Conservation (phyloP, 2,329 filamentous ascomycete species). For the Nemania sp. region DNA sequence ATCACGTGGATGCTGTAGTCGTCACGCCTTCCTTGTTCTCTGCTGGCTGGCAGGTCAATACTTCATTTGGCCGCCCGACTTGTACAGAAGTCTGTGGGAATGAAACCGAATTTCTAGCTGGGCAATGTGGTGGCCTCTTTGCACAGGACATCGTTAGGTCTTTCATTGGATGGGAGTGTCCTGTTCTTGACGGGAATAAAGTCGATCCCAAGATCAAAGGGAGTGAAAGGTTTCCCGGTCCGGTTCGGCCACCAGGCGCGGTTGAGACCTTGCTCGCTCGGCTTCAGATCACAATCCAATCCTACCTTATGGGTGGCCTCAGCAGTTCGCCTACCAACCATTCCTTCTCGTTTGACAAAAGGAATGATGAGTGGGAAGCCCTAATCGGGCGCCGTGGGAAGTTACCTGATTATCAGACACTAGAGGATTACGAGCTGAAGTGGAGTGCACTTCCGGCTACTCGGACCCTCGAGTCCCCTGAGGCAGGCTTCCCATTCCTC, state of each 20-base stretch:
- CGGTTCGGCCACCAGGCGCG: slow-evolving; percentile 17
- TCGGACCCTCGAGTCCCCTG: not conserved
- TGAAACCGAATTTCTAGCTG: slow-evolving; percentile 31
- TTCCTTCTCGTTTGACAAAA: slow-evolving; percentile 33
- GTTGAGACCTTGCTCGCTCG: slow-evolving; percentile 20
- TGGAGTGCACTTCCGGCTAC: slow-evolving; percentile 27
- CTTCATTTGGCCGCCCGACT: slow-evolving; percentile 26
- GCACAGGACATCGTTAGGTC: slow-evolving; percentile 18
- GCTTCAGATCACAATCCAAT: slow-evolving; percentile 28
- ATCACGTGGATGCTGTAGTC: slow-evolving; percentile 26
- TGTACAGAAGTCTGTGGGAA: slow-evolving; percentile 4
- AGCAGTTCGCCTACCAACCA: slow-evolving; percentile 25
- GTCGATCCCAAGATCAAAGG: slow-evolving; percentile 9
- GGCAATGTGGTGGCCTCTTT: slow-evolving; percentile 37
- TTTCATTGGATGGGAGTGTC: slow-evolving; percentile 31
- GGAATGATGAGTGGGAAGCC: slow-evolving; percentile 33
- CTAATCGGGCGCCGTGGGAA: slow-evolving; percentile 31
- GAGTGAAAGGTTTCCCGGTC: slow-evolving; percentile 22
- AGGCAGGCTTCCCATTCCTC: slow-evolving; percentile 26
- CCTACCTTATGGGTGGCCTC: slow-evolving; percentile 24
- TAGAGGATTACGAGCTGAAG: slow-evolving; percentile 28
- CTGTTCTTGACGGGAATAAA: slow-evolving; percentile 26
- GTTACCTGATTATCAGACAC: slow-evolving; percentile 1
- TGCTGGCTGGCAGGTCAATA: slow-evolving; percentile 38
- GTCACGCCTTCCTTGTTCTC: slow-evolving; percentile 38